Evolutionary conservation across 2,329 filamentous ascomycete species (phyloP).

Genomic region (Lasiodiplodia gonubiensis): DNA sequence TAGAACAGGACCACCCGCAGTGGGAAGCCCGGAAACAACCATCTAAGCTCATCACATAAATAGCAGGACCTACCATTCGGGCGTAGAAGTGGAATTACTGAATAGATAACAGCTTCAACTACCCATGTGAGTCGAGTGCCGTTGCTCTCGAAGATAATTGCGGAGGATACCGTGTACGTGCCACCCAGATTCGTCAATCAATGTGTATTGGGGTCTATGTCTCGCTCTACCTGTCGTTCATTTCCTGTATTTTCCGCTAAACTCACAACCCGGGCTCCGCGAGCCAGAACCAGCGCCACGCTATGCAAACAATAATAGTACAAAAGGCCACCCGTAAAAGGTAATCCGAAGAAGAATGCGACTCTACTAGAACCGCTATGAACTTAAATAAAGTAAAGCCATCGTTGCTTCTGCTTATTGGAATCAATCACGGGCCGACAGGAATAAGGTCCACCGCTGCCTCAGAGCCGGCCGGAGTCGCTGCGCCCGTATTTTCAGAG

Average conservation of each 20-base stretch:
- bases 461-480: conserved; percentile 13
- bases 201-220: not conserved
- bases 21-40: no score
- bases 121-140: no score
- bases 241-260: not conserved
- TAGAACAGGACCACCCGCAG: no score
- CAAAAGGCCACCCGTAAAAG: not conserved
- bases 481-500: not conserved
- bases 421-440: not conserved
- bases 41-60: no score
- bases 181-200: not conserved
- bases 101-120: no score
- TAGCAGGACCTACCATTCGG: no score
- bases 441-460: conserved; percentile 17
- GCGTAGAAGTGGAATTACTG: no score
- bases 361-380: not conserved
- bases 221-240: not conserved
- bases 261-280: no score
- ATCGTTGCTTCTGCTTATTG: not conserved
- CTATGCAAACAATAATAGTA: conserved; percentile 16
- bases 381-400: not conserved
- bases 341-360: not conserved
- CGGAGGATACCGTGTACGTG: no score
- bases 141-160: no score
- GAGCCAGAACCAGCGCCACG: conserved; percentile 16